Evolutionary conservation across 2,329 filamentous ascomycete species (phyloP).

Genomic region (Periconia sp.): DNA sequence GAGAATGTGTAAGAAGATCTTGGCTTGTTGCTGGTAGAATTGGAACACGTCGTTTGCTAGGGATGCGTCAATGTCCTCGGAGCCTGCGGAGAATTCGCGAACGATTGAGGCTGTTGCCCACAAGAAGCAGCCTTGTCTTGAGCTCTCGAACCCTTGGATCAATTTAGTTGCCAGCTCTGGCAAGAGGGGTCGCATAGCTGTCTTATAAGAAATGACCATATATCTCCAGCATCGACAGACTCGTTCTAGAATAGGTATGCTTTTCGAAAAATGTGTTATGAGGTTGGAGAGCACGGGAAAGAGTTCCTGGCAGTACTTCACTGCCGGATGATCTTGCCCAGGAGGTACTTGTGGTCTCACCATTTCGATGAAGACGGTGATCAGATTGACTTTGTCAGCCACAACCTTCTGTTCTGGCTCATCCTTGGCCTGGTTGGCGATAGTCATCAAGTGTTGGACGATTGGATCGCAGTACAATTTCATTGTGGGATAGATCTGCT

Average conservation of each 20-base stretch:
- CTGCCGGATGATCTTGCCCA: constrained; percentile 76
- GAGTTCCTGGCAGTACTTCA: constrained; percentile 95
- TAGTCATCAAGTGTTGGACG: constrained; percentile 78
- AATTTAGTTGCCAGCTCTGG: constrained; percentile 86
- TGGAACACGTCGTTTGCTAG: constrained; percentile 86
- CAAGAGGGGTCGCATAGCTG: constrained; percentile 81
- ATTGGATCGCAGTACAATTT: constrained; percentile 94
- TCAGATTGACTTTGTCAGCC: constrained; percentile 87
- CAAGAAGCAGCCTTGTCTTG: constrained; percentile 93
- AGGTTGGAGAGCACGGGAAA: constrained; percentile 86
- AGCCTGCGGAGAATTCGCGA: constrained; percentile 90
- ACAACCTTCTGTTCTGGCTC: constrained; percentile 83
- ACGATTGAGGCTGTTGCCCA: constrained; percentile 96
- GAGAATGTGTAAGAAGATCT: constrained; percentile 84
- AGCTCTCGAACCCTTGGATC: constrained; percentile 79
- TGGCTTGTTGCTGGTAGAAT: constrained; percentile 93
- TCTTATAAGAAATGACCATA: constrained; percentile 95
- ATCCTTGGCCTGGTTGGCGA: constrained; percentile 82
- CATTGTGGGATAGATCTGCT: constrained; percentile 79
- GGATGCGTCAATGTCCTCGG: constrained; percentile 78
- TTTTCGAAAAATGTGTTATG: constrained; percentile 82
- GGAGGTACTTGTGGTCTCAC: constrained; percentile 74
- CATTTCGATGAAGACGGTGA: constrained; percentile 85
- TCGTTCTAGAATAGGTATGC: constrained; percentile 86
- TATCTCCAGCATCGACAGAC: constrained; percentile 95